Base-by-base conservation (phyloP, 192 early-diverging fungal genomes). In the Obelidium mucronatum region DNA sequence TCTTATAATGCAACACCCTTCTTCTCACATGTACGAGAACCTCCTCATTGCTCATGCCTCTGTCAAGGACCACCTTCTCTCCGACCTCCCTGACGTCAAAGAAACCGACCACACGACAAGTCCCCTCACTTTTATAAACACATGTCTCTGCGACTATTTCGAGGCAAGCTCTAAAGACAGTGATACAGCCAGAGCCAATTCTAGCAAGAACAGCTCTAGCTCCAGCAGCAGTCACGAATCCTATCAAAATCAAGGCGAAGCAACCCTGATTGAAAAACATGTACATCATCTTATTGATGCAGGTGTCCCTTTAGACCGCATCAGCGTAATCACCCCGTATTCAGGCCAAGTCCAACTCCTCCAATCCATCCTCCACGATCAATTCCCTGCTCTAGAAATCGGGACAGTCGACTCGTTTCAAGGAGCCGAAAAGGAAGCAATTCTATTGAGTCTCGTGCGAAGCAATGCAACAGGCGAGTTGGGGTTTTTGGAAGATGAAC, bases 301-400 rank as follows among this genome's bases (percentile, higher is more conserved):
- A 2, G 94, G 94, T 0, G 80, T 98, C 2, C 13, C 34, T 0
- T 52, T 88, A 2, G 68, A 68, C 0, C 88, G 93, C 22, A 95
- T 98, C 76, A 93, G 89, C 6, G 90, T 98, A 34, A 96, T 96
- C 55, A 93, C 93, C 3, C 95, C 95, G 0, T 98, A 98, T 80
- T 87, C 88, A 30, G 93, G 91, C 0, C 94, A 96, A 75, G 93
- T 93, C 5, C 78, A 86, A 13, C 54, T 83, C 4, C 44, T 82
- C 3, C 44, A 72, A 37, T 31, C 37, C 53, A 15, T 53, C 53
- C 54, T 78, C 33, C n/a, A 42, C 17, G n/a, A 40, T 5, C 35
- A 62, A 61, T 54, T 52, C 34, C 51, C 74, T 28, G 64, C 6
- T 8, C 52, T 76, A 15, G 74, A 76, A 55, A 30, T 76, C 19